Base-by-base conservation (phyloP, 2,329 filamentous ascomycete genomes). In the Teratosphaeriaceae sp. region DNA sequence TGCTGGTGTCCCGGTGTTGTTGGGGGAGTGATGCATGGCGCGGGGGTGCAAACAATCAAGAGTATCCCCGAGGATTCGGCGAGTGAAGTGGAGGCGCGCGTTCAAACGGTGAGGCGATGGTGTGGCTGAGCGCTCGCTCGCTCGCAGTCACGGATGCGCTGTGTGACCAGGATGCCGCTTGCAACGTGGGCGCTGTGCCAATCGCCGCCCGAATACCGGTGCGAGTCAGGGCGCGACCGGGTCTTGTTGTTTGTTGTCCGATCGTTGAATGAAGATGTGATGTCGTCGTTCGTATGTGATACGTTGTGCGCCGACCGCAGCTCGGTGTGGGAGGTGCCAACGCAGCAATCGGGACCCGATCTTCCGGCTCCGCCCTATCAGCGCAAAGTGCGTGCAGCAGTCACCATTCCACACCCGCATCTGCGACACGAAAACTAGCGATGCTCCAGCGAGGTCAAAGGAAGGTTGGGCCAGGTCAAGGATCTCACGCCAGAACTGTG, bases 131-230 rank as follows among this genome's bases (percentile, higher is more conserved):
- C 26, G 5, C 26, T 41, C 26, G 27, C 26, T 34, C 26, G 24
- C 38, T n/a, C n/a, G n/a, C n/a, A n/a, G n/a, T n/a, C n/a, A n/a
- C n/a, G n/a, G n/a, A n/a, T n/a, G n/a, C n/a, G n/a, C n/a, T n/a
- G 38, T 33, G 38, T 41, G 23, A 41, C 37, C 16, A 19, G 16
- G 27, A 11, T 21, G 24, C 29, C 26, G 38, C 27, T 22, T 33
- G 22, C 29, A 39, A 24, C 8, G 21, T 24, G 20, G 21, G 37
- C 24, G 37, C 22, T 3, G 37, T 20, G 24, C 37, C 23, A 39
- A 30, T 39, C 13, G 15, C 18, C 18, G 22, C 37, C 6, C 22
- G 3, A 15, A 23, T 18, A 12, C 7, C 5, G 8, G 35, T 26
- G 35, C 20, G 20, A 20, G 22, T 5, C 35, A 5, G n/a, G n/a